Base-by-base conservation (phyloP, 768 basidiomycete species). In the Inosperma sp. region DNA sequence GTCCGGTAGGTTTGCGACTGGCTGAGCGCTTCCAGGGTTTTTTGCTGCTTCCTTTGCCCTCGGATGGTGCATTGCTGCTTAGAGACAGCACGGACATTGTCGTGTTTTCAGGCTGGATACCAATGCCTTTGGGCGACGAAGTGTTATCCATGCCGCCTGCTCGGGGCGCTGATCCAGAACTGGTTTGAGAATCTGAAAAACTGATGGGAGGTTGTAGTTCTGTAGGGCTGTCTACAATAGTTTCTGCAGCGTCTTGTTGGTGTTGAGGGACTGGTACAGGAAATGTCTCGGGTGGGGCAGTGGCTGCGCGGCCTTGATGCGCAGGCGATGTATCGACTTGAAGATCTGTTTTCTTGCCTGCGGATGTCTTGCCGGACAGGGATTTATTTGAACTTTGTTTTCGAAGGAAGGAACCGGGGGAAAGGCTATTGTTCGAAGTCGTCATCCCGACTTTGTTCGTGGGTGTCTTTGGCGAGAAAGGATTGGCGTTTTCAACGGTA, bases 1-100 rank as follows among this genome's bases (percentile, higher is more conserved):
- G 73, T 19, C 81, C 79, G 0, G 78, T 75, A 2, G 80, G 76
- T 59, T 79, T 81, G 30, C 71, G 68, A 29, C 68, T 65, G 40
- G 64, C 68, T 2, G 72, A 65, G 33, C 73, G 67, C 29, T 68
- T 62, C 76, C 77, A 78, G 7, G 73, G 68, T 2, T 72, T 65
- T 45, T 74, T 76, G 30, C 68, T 67, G 42, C 62, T 59, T 48
- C 66, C 62, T 22, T 46, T 52, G 48, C 55, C 53, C 12, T 57
- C 54, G 52, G 59, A 43, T 40, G 57, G 17, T 21, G 14, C 12
- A 45, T 26, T 12, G 31, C 49, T 2, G 47, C 33, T 36, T 2
- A 51, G 37, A 22, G 56, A 57, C 25, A 56, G 30, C 9, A 52
- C 17, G 43, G 37, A 46, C 4, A 51, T 33, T 1, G 55, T 30